A percentile compares a stretch with the other conserved stretches of the same genome.
Conservation (phyloP, 2,329 filamentous ascomycete genomes). For the Xylaria sp. region DNA sequence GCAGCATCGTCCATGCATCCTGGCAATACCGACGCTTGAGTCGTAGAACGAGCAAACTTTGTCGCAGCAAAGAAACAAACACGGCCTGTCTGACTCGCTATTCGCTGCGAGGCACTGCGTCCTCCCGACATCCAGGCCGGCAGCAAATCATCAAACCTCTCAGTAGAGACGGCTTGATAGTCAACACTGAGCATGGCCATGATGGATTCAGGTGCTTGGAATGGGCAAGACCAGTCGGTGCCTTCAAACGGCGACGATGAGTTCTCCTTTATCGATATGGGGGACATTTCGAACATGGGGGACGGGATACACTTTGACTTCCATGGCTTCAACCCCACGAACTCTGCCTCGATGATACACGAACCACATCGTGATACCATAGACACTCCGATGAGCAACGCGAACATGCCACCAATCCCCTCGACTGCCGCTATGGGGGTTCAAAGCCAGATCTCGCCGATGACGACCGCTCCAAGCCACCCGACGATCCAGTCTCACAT, state of each 20-base stretch:
- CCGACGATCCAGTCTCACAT: conserved; percentile 50
- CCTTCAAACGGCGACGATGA: conserved; percentile 58
- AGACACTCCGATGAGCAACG: conserved; percentile 55
- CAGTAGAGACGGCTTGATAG: conserved; percentile 1
- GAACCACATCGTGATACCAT: conserved; percentile 44
- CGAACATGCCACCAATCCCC: conserved; percentile 43
- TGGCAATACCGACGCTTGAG: conserved; percentile 1
- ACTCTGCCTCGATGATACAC: conserved; percentile 45
- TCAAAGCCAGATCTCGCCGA: conserved; percentile 51
- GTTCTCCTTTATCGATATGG: conserved; percentile 66
- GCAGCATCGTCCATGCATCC: conserved; percentile 2
- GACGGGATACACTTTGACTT: conserved; percentile 65
- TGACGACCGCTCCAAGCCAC: conserved; percentile 51
- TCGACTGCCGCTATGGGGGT: conserved; percentile 42
- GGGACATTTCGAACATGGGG: conserved; percentile 54
- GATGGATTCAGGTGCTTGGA: conserved; percentile 60
- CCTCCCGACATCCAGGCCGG: conserved; percentile 4
- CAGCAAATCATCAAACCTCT: conserved; percentile 2
- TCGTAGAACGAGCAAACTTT: not conserved
- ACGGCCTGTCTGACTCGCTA: not conserved
- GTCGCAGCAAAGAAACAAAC: not conserved
- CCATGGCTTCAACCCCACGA: conserved; percentile 51
- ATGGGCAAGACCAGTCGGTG: conserved; percentile 58
- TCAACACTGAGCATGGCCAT: conserved; percentile 40
- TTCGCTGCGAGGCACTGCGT: conserved; percentile 1